Evolutionary conservation across 352 stramenopile species (phyloP).

Genomic region (Phytopythium chamaehyphon): DNA sequence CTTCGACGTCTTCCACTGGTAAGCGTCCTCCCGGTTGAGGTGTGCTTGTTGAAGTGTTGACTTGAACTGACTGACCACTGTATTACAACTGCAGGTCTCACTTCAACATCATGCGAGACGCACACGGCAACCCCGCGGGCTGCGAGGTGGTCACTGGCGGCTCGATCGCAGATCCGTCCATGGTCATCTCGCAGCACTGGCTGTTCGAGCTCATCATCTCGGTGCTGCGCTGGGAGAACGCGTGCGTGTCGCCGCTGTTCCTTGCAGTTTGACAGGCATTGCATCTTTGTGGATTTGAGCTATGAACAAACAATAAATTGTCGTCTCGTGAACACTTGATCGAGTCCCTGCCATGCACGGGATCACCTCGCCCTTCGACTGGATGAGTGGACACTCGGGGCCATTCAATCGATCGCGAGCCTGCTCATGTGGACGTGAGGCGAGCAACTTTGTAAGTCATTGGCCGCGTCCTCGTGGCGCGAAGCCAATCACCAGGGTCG

Average conservation of each 20-base stretch:
- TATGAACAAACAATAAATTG: background rate
- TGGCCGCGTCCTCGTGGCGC: background rate
- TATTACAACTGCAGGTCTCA: conserved; percentile 37
- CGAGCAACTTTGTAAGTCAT: too few species aligned
- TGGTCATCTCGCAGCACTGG: conserved; percentile 52
- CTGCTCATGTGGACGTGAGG: too few species aligned
- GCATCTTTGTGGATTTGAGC: background rate
- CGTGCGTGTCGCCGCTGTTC: conserved; percentile 43
- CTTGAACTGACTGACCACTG: conserved; percentile 2
- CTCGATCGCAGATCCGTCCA: conserved; percentile 44
- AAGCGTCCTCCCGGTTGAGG: conserved; percentile 4
- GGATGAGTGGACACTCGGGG: too few species aligned
- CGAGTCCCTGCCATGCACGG: background rate
- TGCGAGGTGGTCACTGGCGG: conserved; percentile 53
- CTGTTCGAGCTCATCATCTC: conserved; percentile 65
- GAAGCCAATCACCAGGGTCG: background rate
- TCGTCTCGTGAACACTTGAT: background rate
- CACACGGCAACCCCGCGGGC: conserved; percentile 22
- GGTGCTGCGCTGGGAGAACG: conserved; percentile 55
- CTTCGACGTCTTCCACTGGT: conserved; percentile 67
- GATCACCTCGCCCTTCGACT: background rate
- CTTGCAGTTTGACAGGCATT: conserved; percentile 14
- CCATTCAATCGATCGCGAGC: too few species aligned
- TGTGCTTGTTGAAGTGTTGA: background rate
- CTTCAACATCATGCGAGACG: conserved; percentile 52